Evolutionary conservation across 2,329 filamentous ascomycete species (phyloP), one percentile per base, ranked within the genome.

Genomic region (Epichloe aotearoae): DNA sequence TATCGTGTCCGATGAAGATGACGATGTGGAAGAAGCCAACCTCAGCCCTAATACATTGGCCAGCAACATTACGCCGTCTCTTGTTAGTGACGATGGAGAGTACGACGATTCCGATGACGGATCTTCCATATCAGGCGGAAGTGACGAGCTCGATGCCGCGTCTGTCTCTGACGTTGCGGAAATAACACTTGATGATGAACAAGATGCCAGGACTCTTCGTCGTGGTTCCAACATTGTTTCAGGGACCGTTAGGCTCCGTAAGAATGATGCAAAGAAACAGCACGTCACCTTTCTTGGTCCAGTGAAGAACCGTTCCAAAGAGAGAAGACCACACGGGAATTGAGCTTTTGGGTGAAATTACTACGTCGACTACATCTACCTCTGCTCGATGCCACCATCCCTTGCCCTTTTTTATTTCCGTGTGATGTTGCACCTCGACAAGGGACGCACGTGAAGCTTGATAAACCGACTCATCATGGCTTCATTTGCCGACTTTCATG

Each of bases 51-150:
- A 81, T 58, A 84, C 83, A 0, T 68, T 82, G 43, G 74, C 83
- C 47, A 85, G 83, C 64, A 88, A 88, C 65, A 86, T 86, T 57
- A 84, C 86, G 8, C 86, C 86, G 20, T 88, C 84, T 58, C 74
- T 90, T 46, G 84, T 89, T 61, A 88, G 84, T 66, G 86, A 90
- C 65, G 84, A 88, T 61, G 83, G 84, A 58, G 85, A 88, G 62
- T 87, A 85, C 59, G 84, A 86, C 57, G 82, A 84, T 50, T 86
- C 83, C 1, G 80, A 84, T 51, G 79, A 80, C 53, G 76, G 73
- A 44, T 84, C 79, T 4, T 75, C 75, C 3, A 70, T 74, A 42
- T 83, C 80, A 4, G 80, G 80, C 26, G 69, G 70, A 50, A 77
- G 74, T 51, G 77, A 80, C 46, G 72, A 69, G 51, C 63, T 77